Percentiles rank a stretch among this genome's conserved stretches.
phyloP scores from a whole-genome alignment of 306 rosid genomes.

The Quercus rubra region DNA sequence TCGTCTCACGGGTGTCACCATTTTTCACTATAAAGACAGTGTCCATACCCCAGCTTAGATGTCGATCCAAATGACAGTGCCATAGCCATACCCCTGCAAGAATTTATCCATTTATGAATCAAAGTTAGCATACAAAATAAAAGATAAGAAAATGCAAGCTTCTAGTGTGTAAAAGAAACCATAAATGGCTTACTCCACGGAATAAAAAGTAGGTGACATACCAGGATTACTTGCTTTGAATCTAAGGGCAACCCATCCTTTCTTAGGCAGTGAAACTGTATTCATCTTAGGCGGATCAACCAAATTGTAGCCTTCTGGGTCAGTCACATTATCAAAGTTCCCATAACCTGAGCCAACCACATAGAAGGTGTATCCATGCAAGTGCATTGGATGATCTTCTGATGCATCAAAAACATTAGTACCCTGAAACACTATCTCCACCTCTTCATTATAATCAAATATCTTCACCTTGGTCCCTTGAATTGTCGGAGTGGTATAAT shows the following conservation, averaged over 20 bases:
- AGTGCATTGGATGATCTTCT: slow-evolving; percentile 41
- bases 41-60: slow-evolving; percentile 32
- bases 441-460: slow-evolving; percentile 17
- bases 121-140: not conserved
- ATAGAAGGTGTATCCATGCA: slow-evolving; percentile 40
- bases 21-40: slow-evolving; percentile 21
- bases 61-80: slow-evolving; percentile 31
- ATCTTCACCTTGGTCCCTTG: slow-evolving; percentile 17
- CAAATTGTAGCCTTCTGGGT: slow-evolving; percentile 24
- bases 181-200: not conserved
- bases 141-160: not conserved
- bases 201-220: not conserved
- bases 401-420: slow-evolving; percentile 25
- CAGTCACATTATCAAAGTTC: slow-evolving; percentile 12
- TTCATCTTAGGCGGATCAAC: slow-evolving; percentile 31
- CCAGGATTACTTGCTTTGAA: slow-evolving; percentile 35
- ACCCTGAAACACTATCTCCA: slow-evolving; percentile 35
- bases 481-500: not conserved
- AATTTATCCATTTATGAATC: not conserved
- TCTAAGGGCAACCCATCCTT: slow-evolving; percentile 31
- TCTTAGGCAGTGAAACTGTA: slow-evolving; percentile 28
- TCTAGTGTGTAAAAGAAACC: not conserved
- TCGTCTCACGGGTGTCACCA: slow-evolving; percentile 20
- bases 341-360: slow-evolving; percentile 33
- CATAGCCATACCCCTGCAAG: slow-evolving; percentile 29